Evolutionary conservation across 345 rosid species (phyloP).

Genomic region (Geranium rotundifolium): DNA sequence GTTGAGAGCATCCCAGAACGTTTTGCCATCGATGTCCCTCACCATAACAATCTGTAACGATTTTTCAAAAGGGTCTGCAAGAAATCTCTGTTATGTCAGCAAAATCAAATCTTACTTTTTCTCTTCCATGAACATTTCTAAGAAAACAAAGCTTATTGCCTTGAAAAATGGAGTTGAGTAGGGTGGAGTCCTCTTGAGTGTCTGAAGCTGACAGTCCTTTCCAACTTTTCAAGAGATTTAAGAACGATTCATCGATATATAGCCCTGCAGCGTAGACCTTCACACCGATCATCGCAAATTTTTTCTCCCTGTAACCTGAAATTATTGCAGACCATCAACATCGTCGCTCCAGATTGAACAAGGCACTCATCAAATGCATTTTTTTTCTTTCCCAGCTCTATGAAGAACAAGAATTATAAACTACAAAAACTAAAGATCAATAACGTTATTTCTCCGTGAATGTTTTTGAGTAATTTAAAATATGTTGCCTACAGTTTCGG

Average conservation of each 20-base stretch:
- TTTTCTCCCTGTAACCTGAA: slow-evolving; percentile 83
- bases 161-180: slow-evolving; percentile 40
- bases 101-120: background rate
- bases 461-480: too few relatives aligned
- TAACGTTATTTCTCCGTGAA: too few relatives aligned
- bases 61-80: slow-evolving; percentile 57
- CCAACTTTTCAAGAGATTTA: slow-evolving; percentile 34
- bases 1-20: slow-evolving; percentile 85
- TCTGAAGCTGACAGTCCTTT: slow-evolving; percentile 43
- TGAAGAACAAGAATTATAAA: too few relatives aligned
- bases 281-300: slow-evolving; percentile 69
- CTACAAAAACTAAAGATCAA: too few relatives aligned
- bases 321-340: slow-evolving; percentile 1
- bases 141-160: slow-evolving; percentile 27
- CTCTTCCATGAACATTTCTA: background rate
- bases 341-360: too few relatives aligned
- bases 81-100: background rate
- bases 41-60: slow-evolving; percentile 73
- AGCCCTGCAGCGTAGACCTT: slow-evolving; percentile 86
- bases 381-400: too few relatives aligned
- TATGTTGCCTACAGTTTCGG: too few relatives aligned
- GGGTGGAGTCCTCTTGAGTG: slow-evolving; percentile 37
- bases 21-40: slow-evolving; percentile 89
- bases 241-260: slow-evolving; percentile 39
- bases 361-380: too few relatives aligned